Evolutionary conservation across 116 monocot species (phyloP), one percentile per base, ranked within the genome.

Genomic region (Papilionanthe hybrid): DNA sequence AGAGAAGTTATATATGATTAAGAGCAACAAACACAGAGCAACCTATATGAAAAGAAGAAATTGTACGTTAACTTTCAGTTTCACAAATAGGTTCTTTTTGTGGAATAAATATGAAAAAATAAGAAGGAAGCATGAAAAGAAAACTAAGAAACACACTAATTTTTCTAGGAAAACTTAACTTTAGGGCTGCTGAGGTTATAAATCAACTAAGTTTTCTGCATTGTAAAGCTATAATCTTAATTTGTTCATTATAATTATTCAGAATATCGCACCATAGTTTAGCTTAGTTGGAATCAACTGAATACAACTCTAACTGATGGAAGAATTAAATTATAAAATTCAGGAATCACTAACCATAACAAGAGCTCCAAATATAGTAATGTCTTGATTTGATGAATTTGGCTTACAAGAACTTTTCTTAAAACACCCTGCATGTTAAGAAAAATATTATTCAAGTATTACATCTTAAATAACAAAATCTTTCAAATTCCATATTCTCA

Each of bases 1-100:
- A 60, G 95, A 99, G 79, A 95, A 95, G 82, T 93, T 95, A 75
- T 99, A 95, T 67, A 99, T 93, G 63, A 99, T 88, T 79, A 93
- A 48, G 20, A 95, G 90, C 50, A 96, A 73, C 48, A 96, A 72
- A 48, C 86, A 80, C 71, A 95, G 44, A 37, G 91, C 92, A 84
- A 79, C 82, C 95, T 95, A 71, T 76, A 88, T 43, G 7, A 72
- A 75, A 27, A 32, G 42, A 76, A 18, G 29, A 20, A 66, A 81
- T 48, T 47, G 43, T 41, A 80, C 7, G 30, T 68, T 27, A 53
- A 67, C 71, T 30, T 28, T 67, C 18, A 19, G 25, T 13, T 68
- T 68, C 30, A 30, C 30, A 25, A 19, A 28, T 7, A 68, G 30
- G 9, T 68, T 9, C 30, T 29, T 28, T 68, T 28, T 25, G 37